Conservation (phyloP, 495 filamentous ascomycete species). For the Cercophora sp. region DNA sequence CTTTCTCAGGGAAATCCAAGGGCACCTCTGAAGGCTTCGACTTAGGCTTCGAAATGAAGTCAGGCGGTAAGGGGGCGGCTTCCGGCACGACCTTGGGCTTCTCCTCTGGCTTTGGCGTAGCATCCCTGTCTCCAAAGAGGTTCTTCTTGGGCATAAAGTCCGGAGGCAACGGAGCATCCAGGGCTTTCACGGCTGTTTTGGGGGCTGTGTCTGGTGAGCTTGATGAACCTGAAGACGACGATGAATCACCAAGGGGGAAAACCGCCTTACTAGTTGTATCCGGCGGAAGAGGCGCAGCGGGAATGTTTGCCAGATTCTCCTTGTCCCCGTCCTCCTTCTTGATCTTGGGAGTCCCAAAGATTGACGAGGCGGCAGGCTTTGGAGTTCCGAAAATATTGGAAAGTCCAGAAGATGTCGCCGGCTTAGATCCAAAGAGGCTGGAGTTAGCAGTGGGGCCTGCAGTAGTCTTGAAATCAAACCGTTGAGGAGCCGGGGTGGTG, state of each 20-base stretch:
- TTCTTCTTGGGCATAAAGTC: constrained; percentile 24
- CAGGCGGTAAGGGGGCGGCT: constrained; percentile 22
- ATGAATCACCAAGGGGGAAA: constrained; percentile 64
- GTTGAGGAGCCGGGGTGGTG: constrained; percentile 47
- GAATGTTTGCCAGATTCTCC: constrained; percentile 27
- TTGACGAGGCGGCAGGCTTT: constrained; percentile 4
- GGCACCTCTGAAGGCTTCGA: constrained; percentile 14
- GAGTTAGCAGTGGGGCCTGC: constrained; percentile 13
- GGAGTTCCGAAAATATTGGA: constrained; percentile 22
- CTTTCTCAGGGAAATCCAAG: constrained; percentile 22
- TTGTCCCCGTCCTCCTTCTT: constrained; percentile 35
- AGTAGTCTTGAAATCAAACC: constrained; percentile 32
- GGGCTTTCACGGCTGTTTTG: constrained; percentile 21
- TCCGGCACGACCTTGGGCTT: not conserved
- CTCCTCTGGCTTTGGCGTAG: not conserved
- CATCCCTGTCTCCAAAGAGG: constrained; percentile 10
- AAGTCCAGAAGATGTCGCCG: not conserved
- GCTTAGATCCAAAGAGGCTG: constrained; percentile 25
- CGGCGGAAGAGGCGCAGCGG: constrained; percentile 68
- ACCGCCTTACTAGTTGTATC: constrained; percentile 66
- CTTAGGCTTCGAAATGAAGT: constrained; percentile 14
- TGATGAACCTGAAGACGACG: constrained; percentile 56
- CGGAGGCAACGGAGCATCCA: constrained; percentile 21
- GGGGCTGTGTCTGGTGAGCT: constrained; percentile 35
- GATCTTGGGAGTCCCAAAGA: constrained; percentile 27